phyloP scores from a whole-genome alignment of 176 grass and related monocot species.

The Chloris gayana region DNA sequence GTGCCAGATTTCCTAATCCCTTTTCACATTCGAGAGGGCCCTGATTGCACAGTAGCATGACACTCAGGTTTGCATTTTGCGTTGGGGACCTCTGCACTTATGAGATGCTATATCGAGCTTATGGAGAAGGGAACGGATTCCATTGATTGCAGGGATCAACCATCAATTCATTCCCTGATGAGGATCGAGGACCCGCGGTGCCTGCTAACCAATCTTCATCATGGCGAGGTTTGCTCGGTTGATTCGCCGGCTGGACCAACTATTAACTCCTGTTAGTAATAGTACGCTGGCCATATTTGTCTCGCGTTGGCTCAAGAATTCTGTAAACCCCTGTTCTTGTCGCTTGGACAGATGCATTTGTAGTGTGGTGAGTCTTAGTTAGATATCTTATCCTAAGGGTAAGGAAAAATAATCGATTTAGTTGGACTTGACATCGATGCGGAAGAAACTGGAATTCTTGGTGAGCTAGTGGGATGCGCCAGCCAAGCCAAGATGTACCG shows the following conservation, averaged over 20 bases:
- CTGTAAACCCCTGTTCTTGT: too few species aligned
- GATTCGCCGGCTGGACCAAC: neutral
- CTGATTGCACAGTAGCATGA: conserved; percentile 27
- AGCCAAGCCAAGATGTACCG: neutral
- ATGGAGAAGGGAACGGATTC: conserved; percentile 1
- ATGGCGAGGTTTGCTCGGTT: neutral
- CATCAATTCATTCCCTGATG: neutral
- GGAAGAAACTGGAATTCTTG: neutral
- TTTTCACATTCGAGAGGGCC: neutral
- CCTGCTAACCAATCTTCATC: conserved; percentile 1
- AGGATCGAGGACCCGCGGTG: neutral
- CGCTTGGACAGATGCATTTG: too few species aligned
- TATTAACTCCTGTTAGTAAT: neutral
- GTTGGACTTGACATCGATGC: neutral
- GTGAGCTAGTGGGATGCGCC: neutral
- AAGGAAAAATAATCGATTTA: neutral
- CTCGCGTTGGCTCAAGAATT: neutral
- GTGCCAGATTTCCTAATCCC: neutral
- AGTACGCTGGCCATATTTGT: neutral
- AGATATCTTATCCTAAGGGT: too few species aligned
- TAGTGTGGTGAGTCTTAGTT: too few species aligned
- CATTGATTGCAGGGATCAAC: neutral
- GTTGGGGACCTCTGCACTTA: neutral
- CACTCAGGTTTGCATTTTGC: neutral
- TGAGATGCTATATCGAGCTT: neutral